A percentile compares a stretch with the other conserved stretches of the same genome.
phyloP scores from a whole-genome alignment of 345 rosid genomes.

The Camelina sativa region DNA sequence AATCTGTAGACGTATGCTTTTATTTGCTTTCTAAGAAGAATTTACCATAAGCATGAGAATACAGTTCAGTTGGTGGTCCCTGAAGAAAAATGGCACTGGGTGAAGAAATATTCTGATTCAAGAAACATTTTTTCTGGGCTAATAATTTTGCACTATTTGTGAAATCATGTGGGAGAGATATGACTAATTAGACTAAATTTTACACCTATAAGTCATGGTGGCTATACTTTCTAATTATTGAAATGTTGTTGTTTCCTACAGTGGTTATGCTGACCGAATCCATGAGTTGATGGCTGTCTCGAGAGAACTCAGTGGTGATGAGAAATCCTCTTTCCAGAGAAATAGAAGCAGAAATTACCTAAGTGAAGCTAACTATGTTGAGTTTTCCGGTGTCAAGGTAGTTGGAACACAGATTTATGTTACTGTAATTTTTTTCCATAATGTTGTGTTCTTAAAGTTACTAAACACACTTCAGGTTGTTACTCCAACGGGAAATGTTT shows the following conservation, averaged over 20 bases:
- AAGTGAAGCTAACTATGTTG: slow-evolving; percentile 86
- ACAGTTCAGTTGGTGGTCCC: too few relatives aligned
- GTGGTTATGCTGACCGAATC: slow-evolving; percentile 99
- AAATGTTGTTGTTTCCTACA: slow-evolving; percentile 44
- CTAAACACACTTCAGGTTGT: slow-evolving; percentile 69
- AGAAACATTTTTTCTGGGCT: too few relatives aligned
- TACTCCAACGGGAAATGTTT: slow-evolving; percentile 89
- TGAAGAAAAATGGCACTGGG: too few relatives aligned
- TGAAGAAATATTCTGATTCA: too few relatives aligned
- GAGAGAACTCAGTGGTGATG: slow-evolving; percentile 75
- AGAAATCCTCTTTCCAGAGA: slow-evolving; percentile 65
- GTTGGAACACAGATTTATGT: slow-evolving; percentile 28
- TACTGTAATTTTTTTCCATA: slow-evolving; percentile 12
- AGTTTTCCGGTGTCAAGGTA: slow-evolving; percentile 97
- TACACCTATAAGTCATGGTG: too few relatives aligned
- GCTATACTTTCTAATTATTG: slow-evolving; percentile 13
- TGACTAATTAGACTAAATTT: too few relatives aligned
- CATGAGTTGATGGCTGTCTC: slow-evolving; percentile 85
- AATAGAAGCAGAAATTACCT: slow-evolving; percentile 73
- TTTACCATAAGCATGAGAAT: too few relatives aligned
- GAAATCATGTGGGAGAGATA: too few relatives aligned
- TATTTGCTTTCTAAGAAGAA: too few relatives aligned
- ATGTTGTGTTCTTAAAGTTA: slow-evolving; percentile 33
- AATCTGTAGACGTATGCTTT: too few relatives aligned
- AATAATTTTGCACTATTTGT: too few relatives aligned